These are phyloP conservation scores for Globisporangium cederbergense DNA, from an alignment of 352 stramenopile species.

Conservation along the genomic window DNA sequence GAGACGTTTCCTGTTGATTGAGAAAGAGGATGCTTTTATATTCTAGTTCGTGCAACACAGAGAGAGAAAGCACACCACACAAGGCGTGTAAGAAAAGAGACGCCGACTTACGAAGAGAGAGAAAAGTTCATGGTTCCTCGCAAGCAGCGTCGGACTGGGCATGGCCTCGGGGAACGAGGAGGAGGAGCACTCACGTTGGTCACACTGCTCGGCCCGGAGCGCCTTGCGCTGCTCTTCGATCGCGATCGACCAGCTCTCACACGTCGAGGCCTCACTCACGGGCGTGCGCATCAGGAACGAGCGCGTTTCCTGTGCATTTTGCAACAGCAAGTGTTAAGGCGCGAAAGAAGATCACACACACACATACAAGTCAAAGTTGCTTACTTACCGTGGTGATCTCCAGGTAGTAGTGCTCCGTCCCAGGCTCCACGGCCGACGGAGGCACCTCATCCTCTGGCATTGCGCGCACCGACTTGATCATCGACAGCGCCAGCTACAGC, in stretches of 20 bases:
- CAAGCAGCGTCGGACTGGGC: conserved; percentile 66
- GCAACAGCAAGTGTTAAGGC: background rate
- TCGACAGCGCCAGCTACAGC: conserved; percentile 49
- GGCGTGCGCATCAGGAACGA: conserved; percentile 75
- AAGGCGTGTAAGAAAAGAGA: conserved; percentile 16
- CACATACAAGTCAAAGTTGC: background rate
- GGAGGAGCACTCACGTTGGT: conserved; percentile 49
- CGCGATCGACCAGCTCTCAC: conserved; percentile 80
- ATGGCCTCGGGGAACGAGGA: conserved; percentile 37
- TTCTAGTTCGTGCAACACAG: conserved; percentile 28
- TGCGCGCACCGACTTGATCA: conserved; percentile 66
- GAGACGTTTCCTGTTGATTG: conserved; percentile 63
- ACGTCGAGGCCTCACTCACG: conserved; percentile 68
- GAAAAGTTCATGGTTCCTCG: conserved; percentile 75
- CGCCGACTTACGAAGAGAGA: conserved; percentile 73
- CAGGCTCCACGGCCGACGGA: conserved; percentile 41
- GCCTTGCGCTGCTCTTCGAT: conserved; percentile 84
- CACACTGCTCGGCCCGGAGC: conserved; percentile 39
- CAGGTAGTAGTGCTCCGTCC: conserved; percentile 76
- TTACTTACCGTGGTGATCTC: conserved; percentile 64
- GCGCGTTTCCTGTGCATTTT: conserved; percentile 40
- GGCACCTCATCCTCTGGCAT: conserved; percentile 74
- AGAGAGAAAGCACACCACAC: conserved; percentile 17
- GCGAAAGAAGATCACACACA: background rate
- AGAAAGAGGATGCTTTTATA: conserved; percentile 79